Evolutionary conservation across 306 rosid genomes (phyloP).

Genomic region (Sicyos edulis): DNA sequence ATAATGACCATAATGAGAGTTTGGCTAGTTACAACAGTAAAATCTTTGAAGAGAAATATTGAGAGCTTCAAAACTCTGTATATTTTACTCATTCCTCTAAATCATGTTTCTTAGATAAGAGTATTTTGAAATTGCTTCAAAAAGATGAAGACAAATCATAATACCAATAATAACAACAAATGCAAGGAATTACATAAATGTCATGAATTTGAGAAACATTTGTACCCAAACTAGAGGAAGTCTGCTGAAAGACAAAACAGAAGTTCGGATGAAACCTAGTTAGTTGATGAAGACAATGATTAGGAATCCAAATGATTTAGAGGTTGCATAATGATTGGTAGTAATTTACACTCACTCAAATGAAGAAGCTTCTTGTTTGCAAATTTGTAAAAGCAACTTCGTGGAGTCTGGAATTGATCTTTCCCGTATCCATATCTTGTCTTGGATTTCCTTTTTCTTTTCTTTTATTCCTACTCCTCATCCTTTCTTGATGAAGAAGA

Average conservation of each 20-base stretch:
- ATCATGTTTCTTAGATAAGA: background rate
- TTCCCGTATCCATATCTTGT: slow-evolving; percentile 4
- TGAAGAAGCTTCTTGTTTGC: background rate
- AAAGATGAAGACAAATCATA: background rate
- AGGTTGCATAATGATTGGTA: background rate
- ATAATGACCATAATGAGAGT: background rate
- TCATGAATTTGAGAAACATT: background rate
- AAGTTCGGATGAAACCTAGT: slow-evolving; percentile 8
- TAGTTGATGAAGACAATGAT: background rate
- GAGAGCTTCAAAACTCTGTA: background rate
- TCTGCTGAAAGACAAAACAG: background rate
- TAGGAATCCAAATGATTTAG: background rate
- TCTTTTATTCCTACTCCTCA: background rate
- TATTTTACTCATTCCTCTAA: background rate
- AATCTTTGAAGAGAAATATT: slow-evolving; percentile 5
- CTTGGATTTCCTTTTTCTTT: background rate
- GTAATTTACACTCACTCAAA: background rate
- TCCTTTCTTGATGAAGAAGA: background rate
- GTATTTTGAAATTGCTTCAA: background rate
- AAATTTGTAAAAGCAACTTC: slow-evolving; percentile 13
- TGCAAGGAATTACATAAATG: background rate
- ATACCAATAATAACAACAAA: background rate
- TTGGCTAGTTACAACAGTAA: background rate
- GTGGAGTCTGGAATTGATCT: background rate
- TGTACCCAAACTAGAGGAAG: background rate